Conservation (phyloP, 768 basidiomycete genomes). For the Tulasnella sp. region DNA sequence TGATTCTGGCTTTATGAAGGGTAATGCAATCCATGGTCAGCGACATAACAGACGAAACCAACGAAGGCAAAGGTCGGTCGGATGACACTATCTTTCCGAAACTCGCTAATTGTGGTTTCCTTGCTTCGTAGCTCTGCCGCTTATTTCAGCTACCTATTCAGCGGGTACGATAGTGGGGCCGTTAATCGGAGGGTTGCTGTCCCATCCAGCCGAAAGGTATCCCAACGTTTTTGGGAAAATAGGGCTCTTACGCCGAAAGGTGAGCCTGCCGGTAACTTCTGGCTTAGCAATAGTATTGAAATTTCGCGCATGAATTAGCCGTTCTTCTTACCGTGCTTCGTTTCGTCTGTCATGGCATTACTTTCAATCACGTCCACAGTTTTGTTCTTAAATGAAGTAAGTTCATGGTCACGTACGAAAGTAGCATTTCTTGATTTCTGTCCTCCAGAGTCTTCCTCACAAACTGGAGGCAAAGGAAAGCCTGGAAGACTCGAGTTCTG, state of each 20-base stretch:
- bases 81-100: neutral
- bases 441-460: neutral
- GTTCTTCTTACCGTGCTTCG: slow-evolving; percentile 55
- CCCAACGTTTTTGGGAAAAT: slow-evolving; percentile 10
- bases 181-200: slow-evolving; percentile 19
- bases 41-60: slow-evolving; percentile 22
- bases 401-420: neutral
- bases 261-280: neutral
- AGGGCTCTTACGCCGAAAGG: slow-evolving; percentile 2
- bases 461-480: neutral
- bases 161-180: slow-evolving; percentile 20
- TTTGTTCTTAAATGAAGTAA: slow-evolving; percentile 49
- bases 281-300: neutral
- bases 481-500: neutral
- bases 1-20: neutral
- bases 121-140: slow-evolving; percentile 18
- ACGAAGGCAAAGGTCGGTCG: slow-evolving; percentile 18
- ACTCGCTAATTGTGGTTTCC: neutral
- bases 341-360: slow-evolving; percentile 39
- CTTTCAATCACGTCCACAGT: slow-evolving; percentile 39
- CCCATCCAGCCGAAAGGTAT: slow-evolving; percentile 20
- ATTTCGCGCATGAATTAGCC: slow-evolving; percentile 16
- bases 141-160: slow-evolving; percentile 14
- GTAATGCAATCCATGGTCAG: slow-evolving; percentile 21
- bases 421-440: neutral